Percentiles rank a stretch among this genome's conserved stretches.
Conservation (phyloP, 2,329 filamentous ascomycete species). For the Pseudogymnoascus sp. region DNA sequence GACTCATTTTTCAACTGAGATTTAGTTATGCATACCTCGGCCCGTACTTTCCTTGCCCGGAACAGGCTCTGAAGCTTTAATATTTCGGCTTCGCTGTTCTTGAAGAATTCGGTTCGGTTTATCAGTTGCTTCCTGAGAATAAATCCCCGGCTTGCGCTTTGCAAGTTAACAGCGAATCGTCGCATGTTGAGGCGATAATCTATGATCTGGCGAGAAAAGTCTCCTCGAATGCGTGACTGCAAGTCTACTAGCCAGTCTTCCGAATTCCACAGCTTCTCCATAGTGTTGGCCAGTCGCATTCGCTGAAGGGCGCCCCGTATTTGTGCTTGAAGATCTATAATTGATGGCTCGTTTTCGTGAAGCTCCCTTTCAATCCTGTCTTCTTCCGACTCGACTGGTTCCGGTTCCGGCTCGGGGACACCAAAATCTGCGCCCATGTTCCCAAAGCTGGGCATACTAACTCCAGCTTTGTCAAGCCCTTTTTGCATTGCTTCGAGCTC, state of each 20-base stretch:
- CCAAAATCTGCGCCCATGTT: constrained; percentile 96
- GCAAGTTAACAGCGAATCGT: constrained; percentile 67
- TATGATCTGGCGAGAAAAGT: constrained; percentile 75
- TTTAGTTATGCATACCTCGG: constrained; percentile 46
- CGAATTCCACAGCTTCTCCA: constrained; percentile 84
- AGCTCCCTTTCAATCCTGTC: constrained; percentile 79
- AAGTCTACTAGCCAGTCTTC: constrained; percentile 72
- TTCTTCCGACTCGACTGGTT: constrained; percentile 75
- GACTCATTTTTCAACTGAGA: constrained; percentile 53
- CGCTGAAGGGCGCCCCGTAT: constrained; percentile 72
- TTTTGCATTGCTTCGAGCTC: constrained; percentile 96
- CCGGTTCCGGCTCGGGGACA: constrained; percentile 61
- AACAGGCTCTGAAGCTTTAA: constrained; percentile 75
- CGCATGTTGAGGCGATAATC: constrained; percentile 78
- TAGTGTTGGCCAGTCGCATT: constrained; percentile 66
- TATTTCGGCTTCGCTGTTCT: constrained; percentile 61
- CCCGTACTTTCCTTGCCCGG: constrained; percentile 56
- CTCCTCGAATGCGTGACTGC: constrained; percentile 79
- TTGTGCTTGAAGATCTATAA: constrained; percentile 80
- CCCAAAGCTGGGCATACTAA: constrained; percentile 95
- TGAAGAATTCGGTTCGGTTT: constrained; percentile 58
- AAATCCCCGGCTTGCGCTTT: constrained; percentile 70
- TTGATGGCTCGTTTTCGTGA: constrained; percentile 59
- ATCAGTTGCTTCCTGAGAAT: constrained; percentile 57
- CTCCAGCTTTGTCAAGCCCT: constrained; percentile 87